A percentile compares a stretch with the other conserved stretches of the same genome.
Evolutionary conservation across 2,329 filamentous ascomycete species (phyloP).

Genomic region (Grosmannia huntii): DNA sequence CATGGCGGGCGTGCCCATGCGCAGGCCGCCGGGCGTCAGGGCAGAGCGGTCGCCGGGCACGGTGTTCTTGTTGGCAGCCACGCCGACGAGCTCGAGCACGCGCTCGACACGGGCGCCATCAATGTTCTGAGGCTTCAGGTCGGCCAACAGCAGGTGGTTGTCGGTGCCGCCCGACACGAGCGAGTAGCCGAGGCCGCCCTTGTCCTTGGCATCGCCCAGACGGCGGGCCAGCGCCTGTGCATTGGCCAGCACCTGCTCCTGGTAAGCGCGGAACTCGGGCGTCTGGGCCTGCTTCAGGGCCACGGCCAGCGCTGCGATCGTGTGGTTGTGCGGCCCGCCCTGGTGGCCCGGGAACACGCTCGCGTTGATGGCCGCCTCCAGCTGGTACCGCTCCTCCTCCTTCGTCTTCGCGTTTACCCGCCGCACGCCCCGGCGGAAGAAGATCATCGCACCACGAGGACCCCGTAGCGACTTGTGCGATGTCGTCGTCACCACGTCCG

Average conservation of each 20-base stretch:
- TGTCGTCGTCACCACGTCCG: constrained; percentile 94
- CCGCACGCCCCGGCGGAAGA: constrained; percentile 88
- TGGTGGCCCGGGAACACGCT: constrained; percentile 98
- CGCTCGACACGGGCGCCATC: constrained; percentile 86
- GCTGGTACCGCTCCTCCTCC: constrained; percentile 74
- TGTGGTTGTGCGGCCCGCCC: constrained; percentile 97
- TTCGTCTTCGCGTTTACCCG: constrained; percentile 74
- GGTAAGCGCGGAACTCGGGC: constrained; percentile 84
- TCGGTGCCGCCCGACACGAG: constrained; percentile 91
- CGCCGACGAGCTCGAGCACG: constrained; percentile 80
- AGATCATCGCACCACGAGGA: constrained; percentile 93
- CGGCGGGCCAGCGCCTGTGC: constrained; percentile 71
- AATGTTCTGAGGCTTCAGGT: constrained; percentile 77
- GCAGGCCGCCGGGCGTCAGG: constrained; percentile 80
- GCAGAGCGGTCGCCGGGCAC: constrained; percentile 92
- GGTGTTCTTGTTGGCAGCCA: constrained; percentile 99
- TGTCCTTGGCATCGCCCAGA: constrained; percentile 54
- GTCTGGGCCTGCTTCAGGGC: constrained; percentile 87
- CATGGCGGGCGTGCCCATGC: constrained; percentile 95
- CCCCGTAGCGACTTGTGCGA: constrained; percentile 96
- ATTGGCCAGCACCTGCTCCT: constrained; percentile 80
- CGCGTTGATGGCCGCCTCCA: constrained; percentile 86
- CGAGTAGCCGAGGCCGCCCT: constrained; percentile 69
- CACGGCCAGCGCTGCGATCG: constrained; percentile 88
- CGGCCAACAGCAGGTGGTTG: constrained; percentile 88